A percentile compares a stretch with the other conserved stretches of the same genome.
phyloP scores from a whole-genome alignment of 129 eudicot genomes.

The Saposhnikovia divaricata region DNA sequence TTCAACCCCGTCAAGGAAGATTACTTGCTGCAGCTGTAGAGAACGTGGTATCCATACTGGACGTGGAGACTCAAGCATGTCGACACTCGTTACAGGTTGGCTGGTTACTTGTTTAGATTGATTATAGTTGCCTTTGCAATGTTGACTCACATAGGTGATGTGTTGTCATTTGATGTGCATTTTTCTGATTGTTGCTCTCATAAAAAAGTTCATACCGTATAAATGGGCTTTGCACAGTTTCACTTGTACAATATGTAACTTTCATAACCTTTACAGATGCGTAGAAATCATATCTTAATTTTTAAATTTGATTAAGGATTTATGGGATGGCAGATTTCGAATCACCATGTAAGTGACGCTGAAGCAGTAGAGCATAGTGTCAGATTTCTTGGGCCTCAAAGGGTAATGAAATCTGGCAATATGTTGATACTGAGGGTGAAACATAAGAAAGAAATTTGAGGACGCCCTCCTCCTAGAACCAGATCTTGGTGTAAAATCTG shows the following conservation, averaged over 20 bases:
- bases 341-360: no score
- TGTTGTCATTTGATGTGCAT: neutral
- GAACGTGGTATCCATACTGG: conserved; percentile 48
- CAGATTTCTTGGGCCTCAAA: no score
- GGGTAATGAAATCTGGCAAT: neutral
- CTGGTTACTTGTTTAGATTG: neutral
- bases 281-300: no score
- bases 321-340: neutral
- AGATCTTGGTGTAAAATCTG: neutral
- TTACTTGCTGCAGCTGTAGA: conserved; percentile 62
- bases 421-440: neutral
- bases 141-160: neutral
- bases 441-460: neutral
- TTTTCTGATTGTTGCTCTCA: neutral
- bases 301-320: no score
- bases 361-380: no score
- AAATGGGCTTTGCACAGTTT: neutral
- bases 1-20: conserved; percentile 59
- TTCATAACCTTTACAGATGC: neutral
- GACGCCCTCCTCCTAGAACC: neutral
- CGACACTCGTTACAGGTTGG: conserved; percentile 41
- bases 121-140: neutral
- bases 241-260: no score
- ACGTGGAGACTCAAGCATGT: conserved; percentile 51
- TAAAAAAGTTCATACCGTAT: neutral